Base-by-base conservation (phyloP, 176 grass and related monocot genomes). In the Alopecurus myosuroides region DNA sequence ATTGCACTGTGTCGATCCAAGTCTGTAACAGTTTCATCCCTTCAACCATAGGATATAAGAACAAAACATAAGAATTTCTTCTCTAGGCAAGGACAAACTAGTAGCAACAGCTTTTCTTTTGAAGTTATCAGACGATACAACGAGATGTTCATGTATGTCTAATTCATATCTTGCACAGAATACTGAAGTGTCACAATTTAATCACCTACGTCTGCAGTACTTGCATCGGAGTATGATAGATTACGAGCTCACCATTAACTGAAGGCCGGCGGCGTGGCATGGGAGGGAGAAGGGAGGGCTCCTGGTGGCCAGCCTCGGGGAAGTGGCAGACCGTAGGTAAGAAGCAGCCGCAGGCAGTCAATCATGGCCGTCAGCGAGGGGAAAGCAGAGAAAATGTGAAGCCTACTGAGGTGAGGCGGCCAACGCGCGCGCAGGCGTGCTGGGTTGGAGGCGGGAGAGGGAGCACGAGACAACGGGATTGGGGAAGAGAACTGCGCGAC, bases 1-100 rank as follows among this genome's bases (percentile, higher is more conserved):
- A 91, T 75, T 50, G 90, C 53, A 86, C 88, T 91, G 83, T 63
- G 88, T 72, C 82, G 85, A 88, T 60, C 80, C 80, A 84, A 88
- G 51, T 83, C 77, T 70, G 77, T 91, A 65, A 82, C 77, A 58
- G 72, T 82, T 49, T 48, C 61, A 83, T 82, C n/a, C n/a, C n/a
- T n/a, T n/a, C n/a, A n/a, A n/a, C 68, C 85, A 70, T 7, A 70
- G 34, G 11, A 67, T 85, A 67, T 86, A 70, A 90, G 79, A 70
- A 81, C 71, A 89, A 79, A 2, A 62, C 56, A 80, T 77, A 53
- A 69, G 40, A n/a, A 29, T 61, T 30, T 61, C 60, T 45, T n/a
- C 15, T 23, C 39, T 80, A 46, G 22, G 22, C n/a, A n/a, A n/a
- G n/a, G n/a, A n/a, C 23, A 72, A 76, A 62, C 50, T 68, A 68